Evolutionary conservation across 768 basidiomycete genomes (phyloP).

Genomic region (Mrakia gelida): DNA sequence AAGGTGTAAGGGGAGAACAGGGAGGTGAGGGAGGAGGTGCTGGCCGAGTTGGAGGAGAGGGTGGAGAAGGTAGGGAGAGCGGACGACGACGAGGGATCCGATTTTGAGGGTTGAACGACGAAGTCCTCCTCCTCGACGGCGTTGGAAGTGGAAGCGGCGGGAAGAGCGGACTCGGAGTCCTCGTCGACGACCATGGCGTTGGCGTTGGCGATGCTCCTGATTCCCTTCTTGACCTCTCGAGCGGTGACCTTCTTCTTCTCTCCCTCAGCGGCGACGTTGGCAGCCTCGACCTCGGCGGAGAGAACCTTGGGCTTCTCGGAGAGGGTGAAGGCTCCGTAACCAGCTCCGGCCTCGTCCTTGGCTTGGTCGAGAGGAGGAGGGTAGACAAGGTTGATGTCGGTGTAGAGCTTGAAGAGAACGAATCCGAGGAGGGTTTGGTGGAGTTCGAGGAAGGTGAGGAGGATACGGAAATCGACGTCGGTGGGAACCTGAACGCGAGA

Average conservation of each 20-base stretch:
- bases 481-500: conserved; percentile 63
- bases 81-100: conserved; percentile 44
- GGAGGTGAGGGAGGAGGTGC: conserved; percentile 46
- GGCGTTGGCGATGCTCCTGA: conserved; percentile 49
- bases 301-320: conserved; percentile 48
- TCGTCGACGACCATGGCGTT: conserved; percentile 33
- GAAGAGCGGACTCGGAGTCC: conserved; percentile 37
- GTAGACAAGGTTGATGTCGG: conserved; percentile 85
- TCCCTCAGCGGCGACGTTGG: conserved; percentile 44
- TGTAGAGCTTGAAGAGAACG: conserved; percentile 95
- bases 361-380: conserved; percentile 82
- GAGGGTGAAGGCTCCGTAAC: conserved; percentile 80
- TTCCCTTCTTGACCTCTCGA: conserved; percentile 54
- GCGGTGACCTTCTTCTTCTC: conserved; percentile 51
- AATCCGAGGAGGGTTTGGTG: conserved; percentile 96
- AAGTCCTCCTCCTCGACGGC: conserved; percentile 43
- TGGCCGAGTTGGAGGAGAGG: conserved; percentile 41
- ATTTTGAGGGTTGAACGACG: conserved; percentile 44
- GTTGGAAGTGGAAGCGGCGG: conserved; percentile 35
- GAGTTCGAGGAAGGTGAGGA: conserved; percentile 95
- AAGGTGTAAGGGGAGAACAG: conserved; percentile 84
- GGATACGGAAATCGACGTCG: conserved; percentile 95
- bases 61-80: conserved; percentile 54
- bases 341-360: conserved; percentile 81
- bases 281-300: conserved; percentile 42